A percentile compares a stretch with the other conserved stretches of the same genome.
Evolutionary conservation across 305 asterid genomes (phyloP).

Genomic region (Fraxinus platypoda): DNA sequence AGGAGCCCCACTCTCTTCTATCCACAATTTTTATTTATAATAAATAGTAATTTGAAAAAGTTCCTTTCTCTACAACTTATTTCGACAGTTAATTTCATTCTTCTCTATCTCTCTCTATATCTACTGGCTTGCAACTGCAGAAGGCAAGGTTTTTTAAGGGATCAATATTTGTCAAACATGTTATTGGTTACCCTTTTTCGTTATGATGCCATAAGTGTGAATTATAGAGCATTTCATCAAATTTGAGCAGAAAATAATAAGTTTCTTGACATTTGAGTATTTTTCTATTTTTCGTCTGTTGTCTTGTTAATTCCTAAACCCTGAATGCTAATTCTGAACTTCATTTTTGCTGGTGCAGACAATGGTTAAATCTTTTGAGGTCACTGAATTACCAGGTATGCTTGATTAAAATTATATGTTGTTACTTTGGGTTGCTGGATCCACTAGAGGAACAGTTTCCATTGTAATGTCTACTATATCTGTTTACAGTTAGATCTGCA

Average conservation of each 20-base stretch:
- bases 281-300: not conserved
- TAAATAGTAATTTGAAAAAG: not conserved
- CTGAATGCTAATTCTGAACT: constrained; percentile 15
- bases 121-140: constrained; percentile 3
- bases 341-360: constrained; percentile 58
- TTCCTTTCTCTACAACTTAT: constrained; percentile 12
- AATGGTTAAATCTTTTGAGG: constrained; percentile 90
- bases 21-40: not conserved
- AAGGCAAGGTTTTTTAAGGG: constrained; percentile 13
- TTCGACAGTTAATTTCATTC: not conserved
- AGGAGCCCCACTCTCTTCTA: not conserved
- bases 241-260: constrained; percentile 18
- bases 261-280: not conserved
- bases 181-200: constrained; percentile 11
- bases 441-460: not conserved
- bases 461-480: constrained; percentile 23
- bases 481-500: constrained; percentile 62
- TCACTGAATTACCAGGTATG: constrained; percentile 90
- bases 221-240: not conserved
- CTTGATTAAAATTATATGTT: constrained; percentile 21
- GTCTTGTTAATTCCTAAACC: constrained; percentile 3
- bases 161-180: not conserved
- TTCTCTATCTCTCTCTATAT: not conserved
- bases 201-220: not conserved
- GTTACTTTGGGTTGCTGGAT: constrained; percentile 21